Conservation (phyloP, 345 rosid species). For the Salix arbutifolia region DNA sequence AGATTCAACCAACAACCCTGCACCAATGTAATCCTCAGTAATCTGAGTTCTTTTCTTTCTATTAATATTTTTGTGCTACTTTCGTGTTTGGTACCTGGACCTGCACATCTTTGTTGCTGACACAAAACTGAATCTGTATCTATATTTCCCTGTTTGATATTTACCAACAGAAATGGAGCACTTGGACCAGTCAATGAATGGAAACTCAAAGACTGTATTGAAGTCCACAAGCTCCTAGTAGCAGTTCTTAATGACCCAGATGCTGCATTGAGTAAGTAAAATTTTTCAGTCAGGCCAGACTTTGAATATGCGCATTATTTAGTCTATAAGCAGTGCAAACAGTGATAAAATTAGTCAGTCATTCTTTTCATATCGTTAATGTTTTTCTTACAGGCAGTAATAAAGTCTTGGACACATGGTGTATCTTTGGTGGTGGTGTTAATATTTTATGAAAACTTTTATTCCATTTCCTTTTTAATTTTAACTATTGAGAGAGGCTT, state of each 20-base stretch:
- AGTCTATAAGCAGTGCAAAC: background rate
- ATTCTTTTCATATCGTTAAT: background rate
- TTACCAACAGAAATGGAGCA: constrained; percentile 48
- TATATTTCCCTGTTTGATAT: background rate
- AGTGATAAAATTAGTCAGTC: background rate
- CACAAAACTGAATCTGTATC: background rate
- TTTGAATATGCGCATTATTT: background rate
- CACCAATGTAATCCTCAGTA: constrained; percentile 43
- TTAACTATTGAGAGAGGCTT: background rate
- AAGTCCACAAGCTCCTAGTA: constrained; percentile 62
- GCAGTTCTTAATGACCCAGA: constrained; percentile 51
- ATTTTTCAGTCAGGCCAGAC: background rate
- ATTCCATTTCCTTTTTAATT: too few relatives aligned
- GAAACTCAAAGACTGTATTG: constrained; percentile 83
- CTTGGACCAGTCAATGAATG: constrained; percentile 59
- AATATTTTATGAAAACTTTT: background rate
- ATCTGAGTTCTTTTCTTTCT: background rate
- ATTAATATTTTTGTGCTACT: background rate
- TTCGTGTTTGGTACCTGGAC: background rate
- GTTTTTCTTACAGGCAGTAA: background rate
- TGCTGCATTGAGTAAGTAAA: constrained; percentile 73
- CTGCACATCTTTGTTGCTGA: background rate
- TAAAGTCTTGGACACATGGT: background rate
- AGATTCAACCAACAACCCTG: constrained; percentile 56
- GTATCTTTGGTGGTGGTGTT: background rate